These are phyloP conservation scores for Prototheca cutis DNA, from an alignment of 163 green algal genomes.

Conservation along the genomic window DNA sequence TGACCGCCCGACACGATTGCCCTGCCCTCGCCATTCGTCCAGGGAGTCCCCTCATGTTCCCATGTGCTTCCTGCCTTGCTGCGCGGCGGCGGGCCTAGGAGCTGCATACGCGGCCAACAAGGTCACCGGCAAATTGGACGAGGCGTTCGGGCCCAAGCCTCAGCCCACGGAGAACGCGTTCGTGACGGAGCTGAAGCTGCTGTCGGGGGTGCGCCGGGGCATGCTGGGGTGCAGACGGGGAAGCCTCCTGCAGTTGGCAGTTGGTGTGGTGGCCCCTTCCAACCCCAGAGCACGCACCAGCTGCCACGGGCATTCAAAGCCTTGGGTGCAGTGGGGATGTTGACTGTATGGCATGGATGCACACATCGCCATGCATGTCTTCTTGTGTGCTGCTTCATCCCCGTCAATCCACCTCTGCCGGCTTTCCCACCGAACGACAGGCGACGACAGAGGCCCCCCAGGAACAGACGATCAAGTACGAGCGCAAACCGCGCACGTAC, in stretches of 20 bases:
- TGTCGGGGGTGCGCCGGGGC: not conserved
- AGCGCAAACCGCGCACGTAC: not conserved
- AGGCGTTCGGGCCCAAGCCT: not conserved
- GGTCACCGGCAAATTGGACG: not conserved
- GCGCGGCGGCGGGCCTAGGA: not conserved
- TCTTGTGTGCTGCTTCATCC: too few relatives aligned
- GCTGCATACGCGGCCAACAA: not conserved
- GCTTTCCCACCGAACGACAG: too few relatives aligned
- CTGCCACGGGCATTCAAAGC: too few relatives aligned
- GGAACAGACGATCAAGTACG: not conserved
- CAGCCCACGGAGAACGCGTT: not conserved
- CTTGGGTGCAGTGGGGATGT: too few relatives aligned
- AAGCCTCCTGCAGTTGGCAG: not conserved
- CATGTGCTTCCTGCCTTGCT: slow-evolving; percentile 4
- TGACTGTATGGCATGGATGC: too few relatives aligned
- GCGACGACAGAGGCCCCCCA: not conserved
- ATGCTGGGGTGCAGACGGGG: not conserved
- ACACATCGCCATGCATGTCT: too few relatives aligned
- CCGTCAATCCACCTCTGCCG: too few relatives aligned
- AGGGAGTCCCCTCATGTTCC: not conserved
- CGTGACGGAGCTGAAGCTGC: slow-evolving; percentile 3
- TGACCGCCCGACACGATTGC: too few relatives aligned
- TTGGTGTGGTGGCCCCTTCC: too few relatives aligned
- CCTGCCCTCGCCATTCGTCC: not conserved
- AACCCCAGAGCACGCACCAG: too few relatives aligned